These are phyloP conservation scores for Suillus variegatus DNA, from an alignment of 768 basidiomycete genomes.

Conservation along the genomic window DNA sequence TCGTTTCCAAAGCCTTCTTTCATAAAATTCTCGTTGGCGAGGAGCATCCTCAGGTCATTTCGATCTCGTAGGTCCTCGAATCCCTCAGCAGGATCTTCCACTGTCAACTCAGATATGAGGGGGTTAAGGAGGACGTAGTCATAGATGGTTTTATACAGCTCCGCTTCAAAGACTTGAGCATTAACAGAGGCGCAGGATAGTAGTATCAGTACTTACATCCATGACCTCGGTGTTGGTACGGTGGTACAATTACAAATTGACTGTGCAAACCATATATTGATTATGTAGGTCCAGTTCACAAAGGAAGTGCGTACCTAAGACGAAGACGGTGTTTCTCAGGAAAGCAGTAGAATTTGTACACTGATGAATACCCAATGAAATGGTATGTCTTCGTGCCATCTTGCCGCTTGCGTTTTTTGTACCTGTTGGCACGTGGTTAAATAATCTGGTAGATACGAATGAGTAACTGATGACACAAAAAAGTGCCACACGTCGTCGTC, in stretches of 20 bases:
- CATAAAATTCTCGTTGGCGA: constrained; percentile 64
- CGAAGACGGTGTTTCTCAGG: constrained; percentile 88
- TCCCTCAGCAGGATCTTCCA: constrained; percentile 97
- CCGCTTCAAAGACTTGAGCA: constrained; percentile 48
- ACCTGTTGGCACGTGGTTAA: constrained; percentile 46
- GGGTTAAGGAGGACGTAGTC: constrained; percentile 66
- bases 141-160: constrained; percentile 86
- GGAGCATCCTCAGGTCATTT: constrained; percentile 82
- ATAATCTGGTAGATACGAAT: neutral
- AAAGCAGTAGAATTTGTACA: constrained; percentile 95
- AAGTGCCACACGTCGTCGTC: constrained; percentile 96
- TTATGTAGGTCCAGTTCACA: neutral
- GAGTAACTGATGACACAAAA: constrained; percentile 66
- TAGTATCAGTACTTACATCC: constrained; percentile 62
- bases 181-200: neutral
- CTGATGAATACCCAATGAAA: constrained; percentile 91
- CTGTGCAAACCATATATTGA: constrained; percentile 38
- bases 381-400: constrained; percentile 71
- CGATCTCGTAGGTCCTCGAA: constrained; percentile 97
- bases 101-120: constrained; percentile 86
- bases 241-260: constrained; percentile 92
- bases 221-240: constrained; percentile 87
- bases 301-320: constrained; percentile 59
- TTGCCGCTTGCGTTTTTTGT: constrained; percentile 76
- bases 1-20: constrained; percentile 63